Percentiles rank a stretch among this genome's conserved stretches.
phyloP scores from a whole-genome alignment of 768 basidiomycete species.

The Strobilomyces dryophilus region DNA sequence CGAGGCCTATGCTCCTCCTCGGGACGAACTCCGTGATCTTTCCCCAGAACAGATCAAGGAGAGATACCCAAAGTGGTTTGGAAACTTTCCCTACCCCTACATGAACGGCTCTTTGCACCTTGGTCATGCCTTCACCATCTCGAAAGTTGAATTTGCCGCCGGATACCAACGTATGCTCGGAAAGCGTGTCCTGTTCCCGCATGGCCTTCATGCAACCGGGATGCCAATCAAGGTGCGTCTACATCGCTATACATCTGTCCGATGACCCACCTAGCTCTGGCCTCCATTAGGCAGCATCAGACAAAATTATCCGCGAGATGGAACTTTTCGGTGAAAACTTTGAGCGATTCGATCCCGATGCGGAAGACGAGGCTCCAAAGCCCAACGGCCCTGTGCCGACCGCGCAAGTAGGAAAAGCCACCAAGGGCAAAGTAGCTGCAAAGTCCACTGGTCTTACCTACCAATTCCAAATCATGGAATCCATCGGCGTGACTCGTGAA shows the following conservation, averaged over 20 bases:
- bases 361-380: slow-evolving; percentile 42
- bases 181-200: slow-evolving; percentile 93
- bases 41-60: slow-evolving; percentile 62
- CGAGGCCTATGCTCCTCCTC: slow-evolving; percentile 76
- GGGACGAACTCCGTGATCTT: slow-evolving; percentile 59
- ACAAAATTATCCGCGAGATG: slow-evolving; percentile 97
- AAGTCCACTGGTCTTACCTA: slow-evolving; percentile 93
- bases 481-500: slow-evolving; percentile 78
- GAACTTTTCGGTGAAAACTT: slow-evolving; percentile 93
- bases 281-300: slow-evolving; percentile 76
- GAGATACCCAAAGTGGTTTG: slow-evolving; percentile 94
- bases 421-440: slow-evolving; percentile 91
- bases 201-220: slow-evolving; percentile 96
- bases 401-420: slow-evolving; percentile 72
- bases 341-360: slow-evolving; percentile 46
- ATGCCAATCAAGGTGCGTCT: slow-evolving; percentile 95
- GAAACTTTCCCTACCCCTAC: slow-evolving; percentile 94
- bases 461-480: slow-evolving; percentile 99
- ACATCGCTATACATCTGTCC: neutral
- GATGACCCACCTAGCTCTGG: neutral
- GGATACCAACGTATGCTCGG: slow-evolving; percentile 95
- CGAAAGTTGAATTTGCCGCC: slow-evolving; percentile 95
- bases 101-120: slow-evolving; percentile 98
- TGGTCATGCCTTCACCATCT: slow-evolving; percentile 97
- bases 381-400: slow-evolving; percentile 38